Evolutionary conservation across 106 monocot genomes (phyloP), one percentile per base, ranked within the genome.

Genomic region (Iris macrosiphon): DNA sequence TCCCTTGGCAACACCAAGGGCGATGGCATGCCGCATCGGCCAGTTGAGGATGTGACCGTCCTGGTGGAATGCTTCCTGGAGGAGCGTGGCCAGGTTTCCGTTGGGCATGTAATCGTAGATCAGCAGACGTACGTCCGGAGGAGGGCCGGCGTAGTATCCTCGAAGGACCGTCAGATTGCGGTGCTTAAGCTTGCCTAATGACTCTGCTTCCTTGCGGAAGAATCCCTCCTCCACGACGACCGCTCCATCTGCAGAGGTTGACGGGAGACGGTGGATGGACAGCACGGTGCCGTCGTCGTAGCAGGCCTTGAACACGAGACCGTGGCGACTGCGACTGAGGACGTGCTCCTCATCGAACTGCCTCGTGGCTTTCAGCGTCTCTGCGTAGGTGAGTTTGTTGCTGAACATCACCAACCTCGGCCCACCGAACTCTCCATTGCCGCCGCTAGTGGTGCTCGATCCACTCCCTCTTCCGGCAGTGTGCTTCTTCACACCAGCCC

Each of bases 21-120:
- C 96, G 59, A 98, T 98, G 20, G 90, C 83, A 67, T 98, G 96
- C 4, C 90, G 79, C 96, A 90, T 98, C 2, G 90, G 86, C 96
- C 96, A 98, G 66, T 80, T 90, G 43, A 98, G 83, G 30, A 90
- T 75, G 65, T 98, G 96, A 1, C 96, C 90, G 64, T 90, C 96
- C 43, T 86, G 95, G 69, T 87, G 96, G 0, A 86, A 89, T 2
- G 90, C 96, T 50, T 98, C 96, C 70, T 87, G 90, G 32, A 98
- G 83, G 25, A 98, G 67, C 4, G 96, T 90, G n/a, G 75, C 96
- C 2, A 98, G 90, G 75, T 83, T 90, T 44, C 96, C 96, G 56
- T 98, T 96, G 25, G 95, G 95, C 95, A 96, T 96, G 95, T 96
- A 96, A 71, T 96, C 95, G 51, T 89, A 96, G 45, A 98, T 75